phyloP scores from a whole-genome alignment of 192 early-diverging fungal genomes.

The Coemansia sp. region DNA sequence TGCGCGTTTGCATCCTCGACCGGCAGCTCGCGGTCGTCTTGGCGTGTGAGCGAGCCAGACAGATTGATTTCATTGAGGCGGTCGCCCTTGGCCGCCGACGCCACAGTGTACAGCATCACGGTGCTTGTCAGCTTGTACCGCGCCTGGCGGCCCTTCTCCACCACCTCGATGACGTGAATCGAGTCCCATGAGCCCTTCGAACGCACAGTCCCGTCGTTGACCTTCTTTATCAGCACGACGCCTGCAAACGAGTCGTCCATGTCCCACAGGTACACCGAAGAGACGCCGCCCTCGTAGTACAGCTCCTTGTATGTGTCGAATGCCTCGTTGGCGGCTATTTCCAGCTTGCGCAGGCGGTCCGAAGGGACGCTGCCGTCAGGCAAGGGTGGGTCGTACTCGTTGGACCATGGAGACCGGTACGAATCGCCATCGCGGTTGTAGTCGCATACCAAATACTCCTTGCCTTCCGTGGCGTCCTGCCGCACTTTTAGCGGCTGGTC shows the following conservation, averaged over 20 bases:
- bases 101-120: conserved; percentile 89
- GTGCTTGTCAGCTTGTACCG: conserved; percentile 97
- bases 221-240: conserved; percentile 95
- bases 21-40: conserved; percentile 82
- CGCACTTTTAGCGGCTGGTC: conserved; percentile 89
- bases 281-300: conserved; percentile 89
- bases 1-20: conserved; percentile 75
- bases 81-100: conserved; percentile 57
- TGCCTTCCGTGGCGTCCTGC: conserved; percentile 67
- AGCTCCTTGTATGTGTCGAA: conserved; percentile 95
- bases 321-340: conserved; percentile 90
- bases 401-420: conserved; percentile 96
- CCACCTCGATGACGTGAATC: conserved; percentile 93
- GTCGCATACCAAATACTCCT: conserved; percentile 87
- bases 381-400: conserved; percentile 87
- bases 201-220: conserved; percentile 67
- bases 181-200: conserved; percentile 97
- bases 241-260: conserved; percentile 85
- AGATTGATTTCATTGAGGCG: conserved; percentile 70
- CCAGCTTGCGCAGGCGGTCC: conserved; percentile 79
- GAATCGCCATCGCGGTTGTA: conserved; percentile 97
- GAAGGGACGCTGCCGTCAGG: conserved; percentile 79
- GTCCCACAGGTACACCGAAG: conserved; percentile 97
- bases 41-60: conserved; percentile 90
- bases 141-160: conserved; percentile 81